Evolutionary conservation across 345 rosid species (phyloP).

Genomic region (Ceriops zippeliana): DNA sequence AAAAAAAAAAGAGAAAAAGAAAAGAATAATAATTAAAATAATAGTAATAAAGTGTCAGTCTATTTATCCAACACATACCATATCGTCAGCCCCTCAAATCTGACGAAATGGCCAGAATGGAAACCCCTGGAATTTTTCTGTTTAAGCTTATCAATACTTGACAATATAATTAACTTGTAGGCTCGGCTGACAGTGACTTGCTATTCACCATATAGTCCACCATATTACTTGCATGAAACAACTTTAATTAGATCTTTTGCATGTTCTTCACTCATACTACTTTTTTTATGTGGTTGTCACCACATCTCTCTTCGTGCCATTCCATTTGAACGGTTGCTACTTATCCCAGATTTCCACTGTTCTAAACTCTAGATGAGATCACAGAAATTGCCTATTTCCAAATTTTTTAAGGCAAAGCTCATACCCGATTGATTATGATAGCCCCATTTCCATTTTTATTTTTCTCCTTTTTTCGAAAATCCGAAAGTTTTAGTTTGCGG

Average conservation of each 20-base stretch:
- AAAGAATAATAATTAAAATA: no score
- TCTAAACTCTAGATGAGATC: background rate
- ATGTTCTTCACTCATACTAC: background rate
- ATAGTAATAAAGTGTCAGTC: no score
- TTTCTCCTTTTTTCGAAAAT: no score
- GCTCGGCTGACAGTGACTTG: background rate
- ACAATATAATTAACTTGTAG: no score
- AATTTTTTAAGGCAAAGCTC: background rate
- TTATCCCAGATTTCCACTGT: background rate
- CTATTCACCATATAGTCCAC: background rate
- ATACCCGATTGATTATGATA: background rate
- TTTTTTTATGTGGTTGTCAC: background rate
- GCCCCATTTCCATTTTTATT: no score
- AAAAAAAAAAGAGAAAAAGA: no score
- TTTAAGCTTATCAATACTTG: no score
- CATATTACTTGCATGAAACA: constrained; percentile 1
- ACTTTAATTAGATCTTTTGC: background rate
- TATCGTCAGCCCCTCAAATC: no score
- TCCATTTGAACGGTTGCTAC: constrained; percentile 4
- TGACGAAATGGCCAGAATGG: no score
- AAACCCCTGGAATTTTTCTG: no score
- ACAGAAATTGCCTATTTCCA: background rate
- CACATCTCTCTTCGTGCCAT: background rate
- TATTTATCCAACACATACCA: no score
- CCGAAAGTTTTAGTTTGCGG: no score